Percentiles rank a stretch among this genome's conserved stretches.
These are phyloP conservation scores for Sphagnum contortum DNA, from an alignment of 225 moss, liverwort and hornwort species.

Conservation along the genomic window DNA sequence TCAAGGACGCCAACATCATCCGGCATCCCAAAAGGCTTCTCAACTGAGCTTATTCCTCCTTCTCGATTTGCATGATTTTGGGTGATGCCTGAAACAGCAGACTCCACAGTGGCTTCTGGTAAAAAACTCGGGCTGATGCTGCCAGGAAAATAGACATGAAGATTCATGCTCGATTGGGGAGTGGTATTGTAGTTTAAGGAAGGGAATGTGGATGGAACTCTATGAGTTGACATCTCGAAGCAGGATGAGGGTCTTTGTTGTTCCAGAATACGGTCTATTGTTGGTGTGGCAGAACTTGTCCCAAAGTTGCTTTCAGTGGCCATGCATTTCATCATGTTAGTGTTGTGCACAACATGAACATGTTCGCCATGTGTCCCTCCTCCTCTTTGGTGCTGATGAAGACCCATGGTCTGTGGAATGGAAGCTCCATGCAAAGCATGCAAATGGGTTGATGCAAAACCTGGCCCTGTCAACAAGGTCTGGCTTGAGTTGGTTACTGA, in stretches of 20 bases:
- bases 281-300: too few relatives aligned
- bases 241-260: neutral
- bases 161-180: slow-evolving; percentile 2
- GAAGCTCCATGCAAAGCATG: neutral
- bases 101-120: slow-evolving; percentile 5
- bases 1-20: neutral
- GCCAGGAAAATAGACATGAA: slow-evolving; percentile 11
- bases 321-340: too few relatives aligned
- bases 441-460: neutral
- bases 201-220: neutral
- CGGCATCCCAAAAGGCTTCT: too few relatives aligned
- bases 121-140: slow-evolving; percentile 5
- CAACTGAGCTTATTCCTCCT: too few relatives aligned
- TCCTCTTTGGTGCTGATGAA: too few relatives aligned
- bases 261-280: neutral
- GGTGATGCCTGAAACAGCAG: slow-evolving; percentile 5
- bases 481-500: slow-evolving; percentile 2
- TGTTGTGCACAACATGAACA: too few relatives aligned
- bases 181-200: neutral
- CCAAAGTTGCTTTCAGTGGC: too few relatives aligned
- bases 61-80: slow-evolving; percentile 3
- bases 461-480: neutral
- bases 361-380: too few relatives aligned
- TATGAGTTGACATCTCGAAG: neutral
- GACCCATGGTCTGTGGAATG: too few relatives aligned